A percentile compares a stretch with the other conserved stretches of the same genome.
Evolutionary conservation across 139 green algal species (phyloP).

Genomic region (Chloropicon primus): DNA sequence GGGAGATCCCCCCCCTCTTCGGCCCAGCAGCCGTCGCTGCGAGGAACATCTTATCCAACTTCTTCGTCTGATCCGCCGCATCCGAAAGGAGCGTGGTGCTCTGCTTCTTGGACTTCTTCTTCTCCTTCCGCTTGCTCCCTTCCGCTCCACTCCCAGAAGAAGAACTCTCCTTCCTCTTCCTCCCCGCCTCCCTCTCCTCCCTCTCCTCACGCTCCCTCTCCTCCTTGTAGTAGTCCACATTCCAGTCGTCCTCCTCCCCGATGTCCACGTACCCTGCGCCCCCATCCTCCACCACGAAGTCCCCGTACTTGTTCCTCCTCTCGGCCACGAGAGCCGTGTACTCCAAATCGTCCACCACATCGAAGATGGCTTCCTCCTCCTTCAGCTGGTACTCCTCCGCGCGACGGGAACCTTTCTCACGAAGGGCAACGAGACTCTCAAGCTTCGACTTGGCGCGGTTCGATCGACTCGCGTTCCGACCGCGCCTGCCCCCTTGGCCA

Average conservation of each 20-base stretch:
- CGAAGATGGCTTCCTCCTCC: constrained; percentile 74
- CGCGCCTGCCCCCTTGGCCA: too few relatives aligned
- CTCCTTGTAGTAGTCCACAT: not conserved
- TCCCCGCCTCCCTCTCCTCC: constrained; percentile 18
- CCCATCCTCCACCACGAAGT: constrained; percentile 33
- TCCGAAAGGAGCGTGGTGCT: constrained; percentile 6
- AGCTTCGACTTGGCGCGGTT: not conserved
- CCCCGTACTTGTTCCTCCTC: constrained; percentile 51
- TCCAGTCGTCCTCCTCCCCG: constrained; percentile 77
- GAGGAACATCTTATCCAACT: not conserved
- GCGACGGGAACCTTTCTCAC: constrained; percentile 9
- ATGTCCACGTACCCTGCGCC: constrained; percentile 62
- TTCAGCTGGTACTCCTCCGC: constrained; percentile 48
- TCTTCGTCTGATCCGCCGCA: constrained; percentile 4
- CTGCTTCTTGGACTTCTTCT: constrained; percentile 12
- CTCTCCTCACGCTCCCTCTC: not conserved
- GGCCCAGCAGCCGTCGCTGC: not conserved
- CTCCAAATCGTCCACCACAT: constrained; percentile 74
- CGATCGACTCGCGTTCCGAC: not conserved
- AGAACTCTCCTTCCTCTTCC: constrained; percentile 7
- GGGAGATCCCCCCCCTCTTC: not conserved
- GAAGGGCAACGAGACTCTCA: not conserved
- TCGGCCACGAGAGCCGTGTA: constrained; percentile 75
- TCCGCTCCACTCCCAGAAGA: not conserved
- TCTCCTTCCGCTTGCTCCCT: constrained; percentile 2